Conservation (phyloP, 345 rosid genomes). For the Citrus reticulata region DNA sequence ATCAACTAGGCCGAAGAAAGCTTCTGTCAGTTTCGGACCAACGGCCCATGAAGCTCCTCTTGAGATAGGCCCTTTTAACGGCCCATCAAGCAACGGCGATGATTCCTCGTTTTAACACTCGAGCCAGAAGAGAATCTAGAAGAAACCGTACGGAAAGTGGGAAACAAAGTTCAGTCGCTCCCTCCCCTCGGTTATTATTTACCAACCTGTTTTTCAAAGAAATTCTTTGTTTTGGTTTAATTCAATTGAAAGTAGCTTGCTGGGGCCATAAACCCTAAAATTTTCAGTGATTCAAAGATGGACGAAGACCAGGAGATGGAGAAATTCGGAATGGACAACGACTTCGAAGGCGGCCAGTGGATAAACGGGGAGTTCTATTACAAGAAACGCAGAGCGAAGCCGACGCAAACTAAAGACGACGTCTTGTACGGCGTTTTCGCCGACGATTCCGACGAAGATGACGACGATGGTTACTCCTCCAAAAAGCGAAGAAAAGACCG, state of each 20-base stretch:
- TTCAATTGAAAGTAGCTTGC: not conserved
- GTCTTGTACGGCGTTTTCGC: constrained; percentile 66
- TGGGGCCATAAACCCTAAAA: not conserved
- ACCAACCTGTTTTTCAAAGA: no score
- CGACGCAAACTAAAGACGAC: constrained; percentile 67
- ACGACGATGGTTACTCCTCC: constrained; percentile 27
- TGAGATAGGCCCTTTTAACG: not conserved
- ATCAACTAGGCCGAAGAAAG: no score
- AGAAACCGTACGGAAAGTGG: no score
- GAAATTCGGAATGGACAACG: constrained; percentile 77
- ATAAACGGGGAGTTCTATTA: constrained; percentile 65
- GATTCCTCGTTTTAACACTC: no score
- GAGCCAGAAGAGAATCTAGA: no score
- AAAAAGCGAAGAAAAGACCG: constrained; percentile 50
- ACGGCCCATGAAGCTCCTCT: not conserved
- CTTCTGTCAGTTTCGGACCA: not conserved
- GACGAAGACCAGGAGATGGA: constrained; percentile 90
- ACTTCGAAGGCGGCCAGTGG: constrained; percentile 80
- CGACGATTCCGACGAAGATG: constrained; percentile 51
- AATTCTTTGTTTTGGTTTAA: not conserved
- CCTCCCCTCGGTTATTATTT: no score
- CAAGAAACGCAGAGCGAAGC: constrained; percentile 57
- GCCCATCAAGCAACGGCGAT: not conserved
- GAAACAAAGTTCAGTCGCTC: no score
- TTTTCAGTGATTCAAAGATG: constrained; percentile 29